These are phyloP conservation scores for Xylaria sp. DNA, from an alignment of 495 filamentous ascomycete genomes.

Conservation along the genomic window DNA sequence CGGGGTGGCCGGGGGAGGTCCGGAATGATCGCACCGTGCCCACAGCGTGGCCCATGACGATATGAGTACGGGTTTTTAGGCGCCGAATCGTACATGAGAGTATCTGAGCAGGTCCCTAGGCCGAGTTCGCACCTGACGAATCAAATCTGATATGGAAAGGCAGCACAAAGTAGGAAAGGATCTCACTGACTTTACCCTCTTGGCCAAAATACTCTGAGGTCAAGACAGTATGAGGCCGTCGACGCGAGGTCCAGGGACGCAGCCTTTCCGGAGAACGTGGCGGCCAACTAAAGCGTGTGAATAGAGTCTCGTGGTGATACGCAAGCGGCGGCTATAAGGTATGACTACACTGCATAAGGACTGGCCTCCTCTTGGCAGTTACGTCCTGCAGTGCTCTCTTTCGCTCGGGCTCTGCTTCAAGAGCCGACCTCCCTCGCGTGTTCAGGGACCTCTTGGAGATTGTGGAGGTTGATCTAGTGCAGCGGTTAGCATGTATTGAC, in stretches of 20 bases:
- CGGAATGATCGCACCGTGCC: conserved; percentile 4
- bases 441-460: conserved; percentile 16
- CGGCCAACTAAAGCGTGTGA: conserved; percentile 19
- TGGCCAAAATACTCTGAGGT: conserved; percentile 12
- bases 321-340: conserved; percentile 24
- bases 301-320: conserved; percentile 26
- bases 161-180: conserved; percentile 24
- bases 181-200: conserved; percentile 22
- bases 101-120: conserved; percentile 9
- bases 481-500: neutral
- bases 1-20: conserved; percentile 17
- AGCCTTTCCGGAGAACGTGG: neutral
- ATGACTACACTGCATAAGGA: conserved; percentile 23
- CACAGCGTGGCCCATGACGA: conserved; percentile 5
- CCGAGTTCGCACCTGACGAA: neutral
- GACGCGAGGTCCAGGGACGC: conserved; percentile 30
- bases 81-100: conserved; percentile 8
- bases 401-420: conserved; percentile 12
- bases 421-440: conserved; percentile 8
- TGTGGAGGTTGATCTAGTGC: neutral
- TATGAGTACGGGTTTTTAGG: conserved; percentile 10
- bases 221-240: neutral
- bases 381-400: conserved; percentile 26
- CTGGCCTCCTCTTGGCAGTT: conserved; percentile 30
- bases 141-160: conserved; percentile 17